phyloP scores from a whole-genome alignment of 2,329 filamentous ascomycete genomes.

The Ustulina deusta region DNA sequence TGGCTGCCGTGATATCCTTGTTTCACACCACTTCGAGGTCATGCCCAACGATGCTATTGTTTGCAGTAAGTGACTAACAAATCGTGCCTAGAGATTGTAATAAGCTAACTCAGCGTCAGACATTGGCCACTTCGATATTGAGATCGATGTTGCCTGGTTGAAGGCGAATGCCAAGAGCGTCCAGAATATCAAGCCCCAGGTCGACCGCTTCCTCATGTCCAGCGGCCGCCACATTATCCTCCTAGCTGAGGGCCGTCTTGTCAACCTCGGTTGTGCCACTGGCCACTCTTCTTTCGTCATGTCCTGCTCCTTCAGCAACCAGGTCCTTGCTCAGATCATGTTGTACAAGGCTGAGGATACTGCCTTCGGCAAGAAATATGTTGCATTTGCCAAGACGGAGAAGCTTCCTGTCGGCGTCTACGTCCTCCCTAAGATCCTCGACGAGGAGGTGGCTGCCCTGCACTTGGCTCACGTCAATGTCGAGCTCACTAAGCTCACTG shows the following conservation, averaged over 20 bases:
- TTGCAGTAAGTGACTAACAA: slow-evolving; percentile 75
- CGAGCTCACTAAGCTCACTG: slow-evolving; percentile 87
- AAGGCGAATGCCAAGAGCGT: slow-evolving; percentile 95
- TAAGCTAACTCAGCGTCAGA: slow-evolving; percentile 60
- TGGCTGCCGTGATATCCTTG: slow-evolving; percentile 97
- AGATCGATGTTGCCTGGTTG: slow-evolving; percentile 99
- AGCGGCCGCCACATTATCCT: slow-evolving; percentile 98
- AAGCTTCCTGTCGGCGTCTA: slow-evolving; percentile 94
- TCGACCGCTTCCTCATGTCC: slow-evolving; percentile 96
- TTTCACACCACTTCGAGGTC: slow-evolving; percentile 88
- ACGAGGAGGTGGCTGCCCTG: slow-evolving; percentile 96
- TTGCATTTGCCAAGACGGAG: slow-evolving; percentile 93
- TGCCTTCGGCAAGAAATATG: slow-evolving; percentile 91
- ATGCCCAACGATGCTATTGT: slow-evolving; percentile 99
- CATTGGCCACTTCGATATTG: slow-evolving; percentile 99
- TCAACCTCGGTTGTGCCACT: slow-evolving; percentile 99
- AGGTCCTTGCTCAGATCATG: slow-evolving; percentile 99
- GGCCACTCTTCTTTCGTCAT: slow-evolving; percentile 99
- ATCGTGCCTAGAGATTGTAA: slow-evolving; percentile 18
- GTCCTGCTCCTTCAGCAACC: slow-evolving; percentile 99
- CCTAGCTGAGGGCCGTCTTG: slow-evolving; percentile 96
- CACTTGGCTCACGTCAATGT: slow-evolving; percentile 94
- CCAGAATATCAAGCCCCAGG: slow-evolving; percentile 99
- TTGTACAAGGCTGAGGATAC: slow-evolving; percentile 93
- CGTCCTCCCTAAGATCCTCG: slow-evolving; percentile 97